phyloP scores from a whole-genome alignment of 2,329 filamentous ascomycete species.

The Beauveria scarabaeidicola region DNA sequence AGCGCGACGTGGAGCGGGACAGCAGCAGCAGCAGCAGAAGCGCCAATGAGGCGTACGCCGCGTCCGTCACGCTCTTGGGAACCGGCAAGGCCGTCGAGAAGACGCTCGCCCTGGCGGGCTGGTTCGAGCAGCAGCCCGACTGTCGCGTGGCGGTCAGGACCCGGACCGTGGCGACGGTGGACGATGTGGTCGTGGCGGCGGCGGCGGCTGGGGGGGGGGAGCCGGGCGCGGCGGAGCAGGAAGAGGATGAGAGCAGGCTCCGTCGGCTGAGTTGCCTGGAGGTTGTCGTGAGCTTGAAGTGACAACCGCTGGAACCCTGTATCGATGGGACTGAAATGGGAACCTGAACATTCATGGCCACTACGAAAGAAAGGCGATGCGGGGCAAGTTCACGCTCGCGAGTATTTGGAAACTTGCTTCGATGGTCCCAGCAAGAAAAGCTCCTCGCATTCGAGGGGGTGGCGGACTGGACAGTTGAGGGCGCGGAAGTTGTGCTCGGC shows the following conservation, averaged over 20 bases:
- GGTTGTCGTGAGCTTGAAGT: slow-evolving; percentile 38
- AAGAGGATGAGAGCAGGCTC: slow-evolving; percentile 32
- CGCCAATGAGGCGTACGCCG: slow-evolving; percentile 18
- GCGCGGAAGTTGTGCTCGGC: neutral
- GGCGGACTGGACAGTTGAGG: neutral
- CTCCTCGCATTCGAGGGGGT: neutral
- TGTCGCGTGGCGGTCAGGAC: slow-evolving; percentile 53
- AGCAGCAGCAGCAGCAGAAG: neutral
- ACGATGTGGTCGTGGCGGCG: slow-evolving; percentile 44
- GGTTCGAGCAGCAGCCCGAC: slow-evolving; percentile 54
- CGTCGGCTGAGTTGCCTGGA: slow-evolving; percentile 45
- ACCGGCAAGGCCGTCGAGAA: slow-evolving; percentile 60
- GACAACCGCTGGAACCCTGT: slow-evolving; percentile 13
- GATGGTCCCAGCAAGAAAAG: neutral
- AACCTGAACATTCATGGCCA: neutral
- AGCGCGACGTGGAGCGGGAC: slow-evolving; percentile 20
- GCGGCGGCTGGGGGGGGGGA: neutral
- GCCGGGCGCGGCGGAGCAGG: slow-evolving; percentile 16
- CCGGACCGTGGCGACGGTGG: slow-evolving; percentile 54
- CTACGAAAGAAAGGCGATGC: neutral
- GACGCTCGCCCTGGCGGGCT: slow-evolving; percentile 52
- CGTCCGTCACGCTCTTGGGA: slow-evolving; percentile 49
- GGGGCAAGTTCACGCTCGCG: neutral
- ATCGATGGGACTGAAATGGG: neutral
- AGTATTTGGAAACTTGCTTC: neutral